Base-by-base conservation (phyloP, 352 stramenopile genomes). In the Pythium guiyangense region DNA sequence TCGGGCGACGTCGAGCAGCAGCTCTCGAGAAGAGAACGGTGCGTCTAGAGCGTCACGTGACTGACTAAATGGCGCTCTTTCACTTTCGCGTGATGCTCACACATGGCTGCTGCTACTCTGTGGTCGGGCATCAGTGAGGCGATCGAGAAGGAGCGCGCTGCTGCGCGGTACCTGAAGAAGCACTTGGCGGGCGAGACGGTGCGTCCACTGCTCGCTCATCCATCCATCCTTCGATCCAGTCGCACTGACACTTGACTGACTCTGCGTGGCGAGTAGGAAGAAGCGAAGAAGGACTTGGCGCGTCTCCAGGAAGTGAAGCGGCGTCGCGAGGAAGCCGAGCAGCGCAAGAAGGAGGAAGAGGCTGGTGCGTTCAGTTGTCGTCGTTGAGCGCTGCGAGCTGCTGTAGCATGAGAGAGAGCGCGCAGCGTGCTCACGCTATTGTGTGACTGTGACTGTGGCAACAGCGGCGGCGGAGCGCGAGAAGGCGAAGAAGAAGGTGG, bases 211-310 rank as follows among this genome's bases (percentile, higher is more conserved):
- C 12, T 43, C 37, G 9, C n/a, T n/a, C n/a, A 44, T 44, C 14
- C 3, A 26, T 50, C 12, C 44, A 1, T 44, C 31, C 12, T 9
- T 37, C 31, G n/a, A 49, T 50, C 8, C 17, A 22, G 20, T 20
- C 9, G 10, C 17, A 22, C 9, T n/a, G 17, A 35, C 25, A 17
- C 15, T 44, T 17, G 31, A 37, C 6, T 52, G 40, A 17, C 0
- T 25, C 6, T 40, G 40, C 48, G 22, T 39, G 50, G 39, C 3
- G 27, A 9, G 22, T 26, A 85, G 71, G 84, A 90, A 1, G 85
- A 94, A 55, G 83, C 83, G 12, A 94, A 96, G 74, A 87, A 87
- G 59, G 86, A 96, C 60, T 62, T 94, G 46, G 82, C 76, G 48
- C 80, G 86, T 50, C 67, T 96, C 18, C 66, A 75, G 17, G 85